Conservation (phyloP, 805 yeast genomes). For the Citeromyces matritensis region DNA sequence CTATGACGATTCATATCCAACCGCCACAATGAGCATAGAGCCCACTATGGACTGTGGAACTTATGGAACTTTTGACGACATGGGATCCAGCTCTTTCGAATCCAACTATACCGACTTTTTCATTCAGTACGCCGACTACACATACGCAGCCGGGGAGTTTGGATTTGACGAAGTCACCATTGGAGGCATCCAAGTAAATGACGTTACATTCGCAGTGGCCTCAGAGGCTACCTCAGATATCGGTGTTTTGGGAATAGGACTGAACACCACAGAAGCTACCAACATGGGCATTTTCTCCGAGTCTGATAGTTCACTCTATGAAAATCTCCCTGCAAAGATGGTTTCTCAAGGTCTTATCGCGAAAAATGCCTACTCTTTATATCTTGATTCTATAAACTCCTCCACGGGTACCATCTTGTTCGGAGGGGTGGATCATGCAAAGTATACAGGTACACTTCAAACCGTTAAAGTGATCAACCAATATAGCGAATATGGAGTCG, state of each 20-base stretch:
- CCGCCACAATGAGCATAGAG: not conserved
- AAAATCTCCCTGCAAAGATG: slow-evolving; percentile 53
- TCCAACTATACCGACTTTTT: slow-evolving; percentile 23
- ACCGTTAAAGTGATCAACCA: slow-evolving; percentile 38
- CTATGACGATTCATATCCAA: not conserved
- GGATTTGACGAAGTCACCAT: slow-evolving; percentile 48
- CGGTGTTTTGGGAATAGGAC: slow-evolving; percentile 69
- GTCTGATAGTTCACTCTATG: slow-evolving; percentile 24
- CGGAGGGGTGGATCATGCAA: slow-evolving; percentile 59
- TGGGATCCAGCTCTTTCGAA: slow-evolving; percentile 20
- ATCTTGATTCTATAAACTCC: slow-evolving; percentile 27
- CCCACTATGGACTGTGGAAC: slow-evolving; percentile 22
- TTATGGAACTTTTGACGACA: slow-evolving; percentile 33
- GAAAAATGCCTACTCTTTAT: slow-evolving; percentile 46
- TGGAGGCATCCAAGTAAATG: slow-evolving; percentile 28
- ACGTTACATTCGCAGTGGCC: slow-evolving; percentile 63
- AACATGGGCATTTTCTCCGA: slow-evolving; percentile 13
- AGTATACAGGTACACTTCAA: slow-evolving; percentile 35
- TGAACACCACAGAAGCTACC: slow-evolving; percentile 55
- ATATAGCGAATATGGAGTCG: slow-evolving; percentile 14
- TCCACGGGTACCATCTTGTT: slow-evolving; percentile 42
- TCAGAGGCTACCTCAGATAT: slow-evolving; percentile 42
- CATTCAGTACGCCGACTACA: slow-evolving; percentile 32
- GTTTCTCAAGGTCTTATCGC: slow-evolving; percentile 40
- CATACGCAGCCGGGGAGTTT: slow-evolving; percentile 34